Conservation (phyloP, 495 filamentous ascomycete genomes). For the Thermothielavioides terrestris region DNA sequence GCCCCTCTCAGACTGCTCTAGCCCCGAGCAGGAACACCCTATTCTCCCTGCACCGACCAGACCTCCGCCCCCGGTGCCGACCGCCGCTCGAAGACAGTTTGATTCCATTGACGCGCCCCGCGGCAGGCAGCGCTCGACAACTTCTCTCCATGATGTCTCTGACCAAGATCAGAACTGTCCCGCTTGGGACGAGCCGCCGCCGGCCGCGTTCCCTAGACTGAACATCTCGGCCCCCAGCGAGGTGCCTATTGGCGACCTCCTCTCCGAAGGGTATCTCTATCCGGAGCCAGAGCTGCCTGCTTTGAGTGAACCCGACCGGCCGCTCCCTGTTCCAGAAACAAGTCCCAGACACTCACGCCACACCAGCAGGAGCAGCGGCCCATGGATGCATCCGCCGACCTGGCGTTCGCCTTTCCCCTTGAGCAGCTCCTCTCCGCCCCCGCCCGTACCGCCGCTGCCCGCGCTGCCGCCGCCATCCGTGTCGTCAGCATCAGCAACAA, state of each 20-base stretch:
- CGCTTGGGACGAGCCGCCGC: background rate
- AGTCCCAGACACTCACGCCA: background rate
- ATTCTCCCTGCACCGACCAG: background rate
- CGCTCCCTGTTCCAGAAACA: background rate
- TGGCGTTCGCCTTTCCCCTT: conserved; percentile 7
- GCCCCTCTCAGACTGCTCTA: background rate
- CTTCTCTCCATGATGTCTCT: background rate
- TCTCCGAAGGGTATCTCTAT: background rate
- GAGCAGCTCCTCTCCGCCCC: background rate
- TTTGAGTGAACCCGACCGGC: background rate
- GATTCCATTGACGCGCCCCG: background rate
- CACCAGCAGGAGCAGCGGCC: conserved; percentile 1
- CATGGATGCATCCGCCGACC: conserved; percentile 1
- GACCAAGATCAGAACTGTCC: background rate
- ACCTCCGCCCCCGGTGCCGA: background rate
- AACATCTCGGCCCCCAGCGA: background rate
- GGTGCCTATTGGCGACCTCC: background rate
- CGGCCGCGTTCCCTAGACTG: background rate
- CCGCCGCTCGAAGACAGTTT: background rate
- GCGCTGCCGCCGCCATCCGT: too few species aligned
- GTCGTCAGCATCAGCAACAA: background rate
- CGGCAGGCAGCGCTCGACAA: background rate
- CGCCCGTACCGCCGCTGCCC: background rate
- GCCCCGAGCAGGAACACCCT: background rate
- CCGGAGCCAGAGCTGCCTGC: background rate